Evolutionary conservation across 495 filamentous ascomycete genomes (phyloP).

Genomic region (Neurospora sp.): DNA sequence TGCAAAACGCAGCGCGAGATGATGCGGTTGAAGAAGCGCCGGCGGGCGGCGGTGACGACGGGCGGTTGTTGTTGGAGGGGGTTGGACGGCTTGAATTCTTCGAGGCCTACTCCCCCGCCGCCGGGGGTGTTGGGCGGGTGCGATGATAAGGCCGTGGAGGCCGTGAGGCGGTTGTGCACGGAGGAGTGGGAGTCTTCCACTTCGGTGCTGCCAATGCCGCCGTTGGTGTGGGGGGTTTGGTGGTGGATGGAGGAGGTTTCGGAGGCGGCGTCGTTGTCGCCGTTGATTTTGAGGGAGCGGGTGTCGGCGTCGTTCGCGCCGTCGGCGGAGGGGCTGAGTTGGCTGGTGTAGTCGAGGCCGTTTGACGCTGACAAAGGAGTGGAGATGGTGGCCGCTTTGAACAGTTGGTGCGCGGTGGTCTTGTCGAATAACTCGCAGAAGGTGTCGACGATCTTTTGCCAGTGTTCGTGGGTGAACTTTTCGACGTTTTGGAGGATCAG

Average conservation of each 20-base stretch:
- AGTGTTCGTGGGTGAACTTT: conserved; percentile 80
- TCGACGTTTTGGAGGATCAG: conserved; percentile 90
- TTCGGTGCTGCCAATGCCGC: conserved; percentile 22
- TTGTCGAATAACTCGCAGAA: conserved; percentile 93
- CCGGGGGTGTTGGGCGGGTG: conserved; percentile 13
- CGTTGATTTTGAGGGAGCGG: conserved; percentile 55
- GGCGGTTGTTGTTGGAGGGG: conserved; percentile 75
- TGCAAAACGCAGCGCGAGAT: conserved; percentile 98
- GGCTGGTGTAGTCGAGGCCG: conserved; percentile 32
- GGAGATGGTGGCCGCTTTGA: conserved; percentile 66
- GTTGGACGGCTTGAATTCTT: conserved; percentile 76
- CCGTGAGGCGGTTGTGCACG: conserved; percentile 1
- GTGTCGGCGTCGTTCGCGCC: conserved; percentile 30
- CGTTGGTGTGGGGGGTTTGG: conserved; percentile 19
- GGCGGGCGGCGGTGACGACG: conserved; percentile 80
- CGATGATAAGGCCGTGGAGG: conserved; percentile 15
- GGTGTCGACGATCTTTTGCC: conserved; percentile 84
- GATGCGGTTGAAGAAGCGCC: conserved; percentile 98
- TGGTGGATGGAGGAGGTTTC: conserved; percentile 16
- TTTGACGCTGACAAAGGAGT: conserved; percentile 34
- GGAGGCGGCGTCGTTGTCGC: conserved; percentile 23
- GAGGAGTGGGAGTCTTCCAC: conserved; percentile 6
- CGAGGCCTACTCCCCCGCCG: conserved; percentile 41
- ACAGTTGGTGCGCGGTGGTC: conserved; percentile 89
- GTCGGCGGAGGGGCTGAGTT: conserved; percentile 31